A percentile compares a stretch with the other conserved stretches of the same genome.
Conservation (phyloP, 2,329 filamentous ascomycete species). For the Neophaeococcomyces mojaviensis region DNA sequence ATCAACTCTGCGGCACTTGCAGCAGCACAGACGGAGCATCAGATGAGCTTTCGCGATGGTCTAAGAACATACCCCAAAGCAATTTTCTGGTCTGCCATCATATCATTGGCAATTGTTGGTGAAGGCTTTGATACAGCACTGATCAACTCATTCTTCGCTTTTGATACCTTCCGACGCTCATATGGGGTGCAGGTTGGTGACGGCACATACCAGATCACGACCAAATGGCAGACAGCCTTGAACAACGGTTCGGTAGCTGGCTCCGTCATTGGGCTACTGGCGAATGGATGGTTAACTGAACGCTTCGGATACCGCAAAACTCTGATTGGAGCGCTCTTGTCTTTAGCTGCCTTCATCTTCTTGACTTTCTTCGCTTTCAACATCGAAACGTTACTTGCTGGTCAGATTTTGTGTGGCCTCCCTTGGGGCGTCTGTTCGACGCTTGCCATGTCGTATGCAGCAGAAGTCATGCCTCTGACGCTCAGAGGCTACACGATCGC, state of each 20-base stretch:
- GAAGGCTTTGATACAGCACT: conserved; percentile 40
- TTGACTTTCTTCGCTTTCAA: conserved; percentile 33
- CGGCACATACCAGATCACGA: conserved; percentile 33
- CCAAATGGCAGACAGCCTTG: conserved; percentile 50
- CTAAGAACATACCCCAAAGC: conserved; percentile 31
- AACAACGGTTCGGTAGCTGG: conserved; percentile 52
- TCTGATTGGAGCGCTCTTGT: conserved; percentile 50
- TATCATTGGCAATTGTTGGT: conserved; percentile 21
- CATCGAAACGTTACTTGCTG: conserved; percentile 27
- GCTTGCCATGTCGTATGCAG: conserved; percentile 28
- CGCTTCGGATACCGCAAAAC: conserved; percentile 58
- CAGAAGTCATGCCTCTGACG: conserved; percentile 28
- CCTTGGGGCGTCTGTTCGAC: conserved; percentile 29
- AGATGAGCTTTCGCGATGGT: neutral
- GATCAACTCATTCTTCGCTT: conserved; percentile 25
- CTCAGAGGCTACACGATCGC: conserved; percentile 27
- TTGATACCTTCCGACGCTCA: conserved; percentile 33
- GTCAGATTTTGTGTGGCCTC: conserved; percentile 31
- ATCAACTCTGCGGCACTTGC: neutral
- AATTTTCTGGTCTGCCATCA: conserved; percentile 19
- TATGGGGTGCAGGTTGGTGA: conserved; percentile 33
- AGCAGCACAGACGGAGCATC: neutral
- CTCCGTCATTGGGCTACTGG: conserved; percentile 57
- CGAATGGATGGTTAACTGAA: conserved; percentile 60
- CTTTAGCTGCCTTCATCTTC: conserved; percentile 31